These are phyloP conservation scores for Baeospora myosura DNA, from an alignment of 1,284 basidiomycete species.

Conservation along the genomic window DNA sequence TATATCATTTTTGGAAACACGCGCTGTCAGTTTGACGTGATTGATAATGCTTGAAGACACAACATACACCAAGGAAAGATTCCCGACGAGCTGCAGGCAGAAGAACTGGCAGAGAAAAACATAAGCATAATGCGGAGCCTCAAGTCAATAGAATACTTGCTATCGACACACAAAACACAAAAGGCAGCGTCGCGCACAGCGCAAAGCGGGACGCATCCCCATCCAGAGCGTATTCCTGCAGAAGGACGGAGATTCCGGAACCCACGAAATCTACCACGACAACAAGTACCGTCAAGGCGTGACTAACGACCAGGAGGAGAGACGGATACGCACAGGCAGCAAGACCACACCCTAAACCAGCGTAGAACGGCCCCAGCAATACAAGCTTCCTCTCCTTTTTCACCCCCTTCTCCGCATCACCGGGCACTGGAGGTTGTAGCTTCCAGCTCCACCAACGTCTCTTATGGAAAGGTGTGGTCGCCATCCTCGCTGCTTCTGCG, in stretches of 20 bases:
- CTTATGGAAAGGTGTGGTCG: conserved; percentile 14
- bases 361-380: conserved; percentile 67
- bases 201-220: conserved; percentile 54
- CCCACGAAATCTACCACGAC: conserved; percentile 48
- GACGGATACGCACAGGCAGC: conserved; percentile 45
- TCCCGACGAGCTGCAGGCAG: conserved; percentile 52
- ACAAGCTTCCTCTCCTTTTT: conserved; percentile 31
- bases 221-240: conserved; percentile 67
- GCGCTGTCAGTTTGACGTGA: no score
- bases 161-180: conserved; percentile 67
- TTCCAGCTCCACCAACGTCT: conserved; percentile 24
- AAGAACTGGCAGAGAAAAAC: conserved; percentile 43
- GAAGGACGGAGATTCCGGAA: conserved; percentile 47
- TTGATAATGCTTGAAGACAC: conserved; percentile 29
- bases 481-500: background rate
- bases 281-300: conserved; percentile 8
- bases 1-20: background rate
- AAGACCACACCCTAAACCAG: conserved; percentile 62
- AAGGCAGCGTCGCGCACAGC: conserved; percentile 55
- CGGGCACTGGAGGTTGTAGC: conserved; percentile 8
- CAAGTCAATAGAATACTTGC: conserved; percentile 39
- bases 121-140: background rate
- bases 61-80: conserved; percentile 52
- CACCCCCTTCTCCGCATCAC: conserved; percentile 25
- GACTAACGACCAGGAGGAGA: background rate